These are phyloP conservation scores for Fusarium anthophilum DNA, from an alignment of 2,329 filamentous ascomycete genomes.

Conservation along the genomic window DNA sequence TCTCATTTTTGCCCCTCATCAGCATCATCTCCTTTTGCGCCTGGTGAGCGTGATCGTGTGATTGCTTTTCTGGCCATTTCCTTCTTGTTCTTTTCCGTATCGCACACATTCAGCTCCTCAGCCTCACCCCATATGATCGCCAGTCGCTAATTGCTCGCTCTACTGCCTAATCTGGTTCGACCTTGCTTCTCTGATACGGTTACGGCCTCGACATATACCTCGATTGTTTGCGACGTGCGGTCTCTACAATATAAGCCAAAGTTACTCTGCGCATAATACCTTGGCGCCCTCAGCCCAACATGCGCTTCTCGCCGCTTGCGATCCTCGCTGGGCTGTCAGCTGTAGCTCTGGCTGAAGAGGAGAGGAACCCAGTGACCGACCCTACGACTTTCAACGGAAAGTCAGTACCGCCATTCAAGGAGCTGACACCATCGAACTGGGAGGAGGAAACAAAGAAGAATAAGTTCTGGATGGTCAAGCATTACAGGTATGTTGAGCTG, in stretches of 20 bases:
- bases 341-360: constrained; percentile 47
- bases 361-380: constrained; percentile 45
- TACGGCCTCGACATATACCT: neutral
- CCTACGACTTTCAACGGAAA: constrained; percentile 72
- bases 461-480: constrained; percentile 67
- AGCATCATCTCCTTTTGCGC: constrained; percentile 23
- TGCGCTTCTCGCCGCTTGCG: constrained; percentile 52
- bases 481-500: constrained; percentile 68
- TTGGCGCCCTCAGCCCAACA: constrained; percentile 33
- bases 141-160: constrained; percentile 28
- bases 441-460: constrained; percentile 63
- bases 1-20: constrained; percentile 26
- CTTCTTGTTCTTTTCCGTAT: constrained; percentile 13
- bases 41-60: constrained; percentile 31
- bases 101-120: constrained; percentile 9
- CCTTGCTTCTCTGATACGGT: constrained; percentile 2
- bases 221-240: neutral
- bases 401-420: constrained; percentile 70
- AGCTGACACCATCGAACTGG: constrained; percentile 67
- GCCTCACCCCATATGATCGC: constrained; percentile 21
- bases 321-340: constrained; percentile 57
- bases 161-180: constrained; percentile 12
- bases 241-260: neutral
- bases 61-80: constrained; percentile 19
- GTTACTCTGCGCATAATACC: neutral